Conservation (phyloP, 371 early-diverging fungal species). For the Mucor circinelloides region DNA sequence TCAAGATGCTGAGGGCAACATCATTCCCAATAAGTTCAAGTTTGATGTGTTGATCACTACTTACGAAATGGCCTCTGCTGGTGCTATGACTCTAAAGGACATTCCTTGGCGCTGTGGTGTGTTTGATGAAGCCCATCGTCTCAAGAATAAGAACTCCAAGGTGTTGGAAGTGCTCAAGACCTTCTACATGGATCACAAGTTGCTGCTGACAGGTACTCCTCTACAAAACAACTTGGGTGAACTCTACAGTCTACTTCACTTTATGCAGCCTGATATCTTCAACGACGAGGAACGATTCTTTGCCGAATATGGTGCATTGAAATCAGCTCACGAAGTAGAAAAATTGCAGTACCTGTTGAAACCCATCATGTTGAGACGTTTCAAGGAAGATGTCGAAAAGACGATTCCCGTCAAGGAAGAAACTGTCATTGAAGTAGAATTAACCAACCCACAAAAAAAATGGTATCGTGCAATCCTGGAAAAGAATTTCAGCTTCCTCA, state of each 20-base stretch:
- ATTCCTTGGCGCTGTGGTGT: slow-evolving; percentile 84
- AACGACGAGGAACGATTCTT: slow-evolving; percentile 71
- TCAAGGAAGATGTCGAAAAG: slow-evolving; percentile 86
- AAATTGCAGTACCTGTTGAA: slow-evolving; percentile 66
- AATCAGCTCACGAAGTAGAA: slow-evolving; percentile 76
- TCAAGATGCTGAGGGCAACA: slow-evolving; percentile 54
- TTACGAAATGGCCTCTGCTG: slow-evolving; percentile 81
- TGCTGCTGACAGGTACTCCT: slow-evolving; percentile 80
- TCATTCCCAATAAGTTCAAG: slow-evolving; percentile 60
- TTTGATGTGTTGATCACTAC: slow-evolving; percentile 89
- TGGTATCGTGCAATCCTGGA: slow-evolving; percentile 89
- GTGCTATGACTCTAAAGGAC: slow-evolving; percentile 69
- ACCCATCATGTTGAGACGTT: slow-evolving; percentile 73
- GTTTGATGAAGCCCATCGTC: slow-evolving; percentile 95
- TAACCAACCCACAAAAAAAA: slow-evolving; percentile 82
- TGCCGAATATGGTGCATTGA: slow-evolving; percentile 71
- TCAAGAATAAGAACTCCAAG: slow-evolving; percentile 79
- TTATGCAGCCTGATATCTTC: slow-evolving; percentile 84
- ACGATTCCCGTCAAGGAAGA: slow-evolving; percentile 85
- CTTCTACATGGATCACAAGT: slow-evolving; percentile 43
- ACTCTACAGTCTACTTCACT: slow-evolving; percentile 88
- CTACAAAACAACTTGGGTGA: slow-evolving; percentile 92
- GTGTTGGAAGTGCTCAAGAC: slow-evolving; percentile 42
- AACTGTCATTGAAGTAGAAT: slow-evolving; percentile 81
- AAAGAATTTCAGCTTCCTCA: slow-evolving; percentile 79